Percentiles rank a stretch among this genome's conserved stretches.
Evolutionary conservation across 768 basidiomycete species (phyloP).

Genomic region (Pleurotus platypus): DNA sequence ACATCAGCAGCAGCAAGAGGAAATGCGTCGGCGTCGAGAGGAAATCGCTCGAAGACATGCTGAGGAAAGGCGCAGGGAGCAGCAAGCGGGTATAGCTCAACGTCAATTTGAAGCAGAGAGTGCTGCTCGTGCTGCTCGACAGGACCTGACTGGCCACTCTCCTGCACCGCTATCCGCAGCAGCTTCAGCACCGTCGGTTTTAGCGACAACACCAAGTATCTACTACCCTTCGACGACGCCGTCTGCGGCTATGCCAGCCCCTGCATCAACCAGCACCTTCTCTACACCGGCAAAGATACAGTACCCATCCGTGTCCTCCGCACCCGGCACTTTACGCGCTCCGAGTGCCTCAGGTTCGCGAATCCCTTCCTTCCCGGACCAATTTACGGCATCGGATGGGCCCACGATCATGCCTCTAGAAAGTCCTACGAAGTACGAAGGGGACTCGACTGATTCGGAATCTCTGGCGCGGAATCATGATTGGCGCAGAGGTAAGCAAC

Average conservation of each 20-base stretch:
- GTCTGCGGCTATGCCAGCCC: slow-evolving; percentile 16
- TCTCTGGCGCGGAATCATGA: slow-evolving; percentile 25
- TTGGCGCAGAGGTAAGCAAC: slow-evolving; percentile 17
- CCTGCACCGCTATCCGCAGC: slow-evolving; percentile 10
- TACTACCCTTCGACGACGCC: slow-evolving; percentile 14
- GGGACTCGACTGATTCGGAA: slow-evolving; percentile 44
- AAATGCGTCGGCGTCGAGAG: slow-evolving; percentile 41
- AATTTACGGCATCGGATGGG: slow-evolving; percentile 25
- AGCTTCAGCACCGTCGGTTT: slow-evolving; percentile 14
- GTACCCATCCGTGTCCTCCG: slow-evolving; percentile 4
- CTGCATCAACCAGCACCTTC: slow-evolving; percentile 9
- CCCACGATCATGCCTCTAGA: slow-evolving; percentile 58
- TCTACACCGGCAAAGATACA: slow-evolving; percentile 1
- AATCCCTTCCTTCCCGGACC: slow-evolving; percentile 27
- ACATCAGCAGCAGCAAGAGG: slow-evolving; percentile 38
- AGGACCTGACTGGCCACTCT: slow-evolving; percentile 24
- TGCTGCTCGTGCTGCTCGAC: slow-evolving; percentile 41
- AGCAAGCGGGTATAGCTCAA: slow-evolving; percentile 53
- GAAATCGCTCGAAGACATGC: slow-evolving; percentile 34
- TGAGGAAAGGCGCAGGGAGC: slow-evolving; percentile 40
- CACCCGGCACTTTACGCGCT: slow-evolving; percentile 20
- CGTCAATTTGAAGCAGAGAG: slow-evolving; percentile 61
- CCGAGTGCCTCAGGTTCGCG: slow-evolving; percentile 28
- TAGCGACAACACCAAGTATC: slow-evolving; percentile 12
- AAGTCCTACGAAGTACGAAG: slow-evolving; percentile 54